These are phyloP conservation scores for Pyrenochaeta sp. DNA, from an alignment of 2,329 filamentous ascomycete species.

Conservation along the genomic window DNA sequence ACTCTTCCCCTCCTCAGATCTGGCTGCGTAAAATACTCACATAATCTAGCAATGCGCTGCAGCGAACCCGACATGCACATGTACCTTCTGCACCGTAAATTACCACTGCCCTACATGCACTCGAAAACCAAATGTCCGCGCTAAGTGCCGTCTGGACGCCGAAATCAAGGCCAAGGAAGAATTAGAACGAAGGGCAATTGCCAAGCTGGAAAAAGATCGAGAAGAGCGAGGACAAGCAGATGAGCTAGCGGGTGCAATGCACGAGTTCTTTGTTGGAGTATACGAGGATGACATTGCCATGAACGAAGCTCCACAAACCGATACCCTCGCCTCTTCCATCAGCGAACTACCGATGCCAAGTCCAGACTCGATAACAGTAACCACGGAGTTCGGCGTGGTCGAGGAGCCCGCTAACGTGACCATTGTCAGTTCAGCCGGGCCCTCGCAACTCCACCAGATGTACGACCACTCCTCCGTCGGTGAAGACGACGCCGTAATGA, in stretches of 20 bases:
- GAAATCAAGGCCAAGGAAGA: constrained; percentile 42
- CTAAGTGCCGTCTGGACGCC: constrained; percentile 46
- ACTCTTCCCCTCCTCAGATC: constrained; percentile 17
- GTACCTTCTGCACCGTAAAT: constrained; percentile 48
- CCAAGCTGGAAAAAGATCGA: constrained; percentile 40
- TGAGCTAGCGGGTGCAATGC: constrained; percentile 43
- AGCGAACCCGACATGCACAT: constrained; percentile 44
- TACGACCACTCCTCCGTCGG: constrained; percentile 20
- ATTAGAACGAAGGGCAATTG: constrained; percentile 36
- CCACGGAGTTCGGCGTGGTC: constrained; percentile 43
- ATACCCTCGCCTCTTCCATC: constrained; percentile 8
- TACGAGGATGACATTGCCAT: constrained; percentile 23
- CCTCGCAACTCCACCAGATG: constrained; percentile 15
- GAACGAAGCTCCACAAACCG: background rate
- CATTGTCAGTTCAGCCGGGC: constrained; percentile 34
- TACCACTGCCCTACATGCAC: constrained; percentile 50
- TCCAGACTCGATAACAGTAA: constrained; percentile 45
- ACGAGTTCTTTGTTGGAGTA: constrained; percentile 42
- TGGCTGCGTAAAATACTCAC: constrained; percentile 12
- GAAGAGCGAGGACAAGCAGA: constrained; percentile 45
- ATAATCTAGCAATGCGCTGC: constrained; percentile 37
- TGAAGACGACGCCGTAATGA: constrained; percentile 26
- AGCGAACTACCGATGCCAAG: constrained; percentile 28
- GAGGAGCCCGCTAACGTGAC: constrained; percentile 42
- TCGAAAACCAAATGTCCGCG: constrained; percentile 40